phyloP scores from a whole-genome alignment of 257 asterid genomes.

The Salvia rosmarinus region DNA sequence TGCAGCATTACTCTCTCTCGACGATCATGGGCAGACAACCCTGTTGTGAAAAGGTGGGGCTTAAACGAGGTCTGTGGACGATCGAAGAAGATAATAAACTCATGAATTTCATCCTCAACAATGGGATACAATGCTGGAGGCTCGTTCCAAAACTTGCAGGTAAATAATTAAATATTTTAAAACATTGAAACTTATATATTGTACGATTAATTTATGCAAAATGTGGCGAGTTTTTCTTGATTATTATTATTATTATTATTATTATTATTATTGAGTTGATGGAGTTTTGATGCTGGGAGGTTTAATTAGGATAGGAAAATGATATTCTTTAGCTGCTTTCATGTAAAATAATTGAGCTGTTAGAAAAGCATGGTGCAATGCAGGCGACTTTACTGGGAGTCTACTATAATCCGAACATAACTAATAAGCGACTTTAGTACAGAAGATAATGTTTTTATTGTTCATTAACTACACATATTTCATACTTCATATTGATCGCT shows the following conservation, averaged over 20 bases:
- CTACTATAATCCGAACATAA: not conserved
- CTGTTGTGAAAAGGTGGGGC: slow-evolving; percentile 76
- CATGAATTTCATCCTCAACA: slow-evolving; percentile 76
- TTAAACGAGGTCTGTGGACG: slow-evolving; percentile 88
- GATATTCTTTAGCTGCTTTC: too few relatives aligned
- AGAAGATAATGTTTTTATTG: not conserved
- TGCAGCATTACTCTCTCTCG: slow-evolving; percentile 12
- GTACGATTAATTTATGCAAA: too few relatives aligned
- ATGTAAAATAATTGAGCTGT: too few relatives aligned
- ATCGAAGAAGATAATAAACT: slow-evolving; percentile 83
- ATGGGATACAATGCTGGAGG: slow-evolving; percentile 88
- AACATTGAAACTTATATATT: too few relatives aligned
- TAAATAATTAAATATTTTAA: not conserved
- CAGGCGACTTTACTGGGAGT: too few relatives aligned
- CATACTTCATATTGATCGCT: not conserved
- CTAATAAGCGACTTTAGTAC: not conserved
- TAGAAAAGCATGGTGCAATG: too few relatives aligned
- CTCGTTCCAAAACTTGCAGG: slow-evolving; percentile 85
- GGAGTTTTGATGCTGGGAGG: too few relatives aligned
- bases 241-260: too few relatives aligned
- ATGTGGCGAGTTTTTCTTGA: too few relatives aligned
- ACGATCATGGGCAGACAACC: slow-evolving; percentile 80
- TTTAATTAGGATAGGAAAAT: too few relatives aligned
- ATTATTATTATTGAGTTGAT: too few relatives aligned
- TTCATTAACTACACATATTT: too few relatives aligned